Percentiles rank a stretch among this genome's conserved stretches.
phyloP scores from a whole-genome alignment of 257 asterid genomes.

The Eustoma russellianum region DNA sequence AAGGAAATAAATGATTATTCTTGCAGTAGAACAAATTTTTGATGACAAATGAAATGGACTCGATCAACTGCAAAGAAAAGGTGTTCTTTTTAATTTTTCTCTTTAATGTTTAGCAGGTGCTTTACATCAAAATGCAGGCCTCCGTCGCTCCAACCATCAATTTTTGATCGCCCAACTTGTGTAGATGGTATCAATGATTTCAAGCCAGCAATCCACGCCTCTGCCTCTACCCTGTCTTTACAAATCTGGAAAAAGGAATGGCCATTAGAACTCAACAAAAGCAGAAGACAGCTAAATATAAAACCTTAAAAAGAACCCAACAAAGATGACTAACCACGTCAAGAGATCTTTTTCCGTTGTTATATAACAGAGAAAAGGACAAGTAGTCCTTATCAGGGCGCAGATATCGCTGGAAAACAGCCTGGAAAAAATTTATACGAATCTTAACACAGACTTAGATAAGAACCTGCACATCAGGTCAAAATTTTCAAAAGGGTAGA shows the following conservation, averaged over 20 bases:
- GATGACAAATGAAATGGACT: no score
- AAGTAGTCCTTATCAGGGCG: slow-evolving; percentile 87
- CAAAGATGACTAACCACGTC: slow-evolving; percentile 65
- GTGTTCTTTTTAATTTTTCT: no score
- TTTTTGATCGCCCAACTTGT: slow-evolving; percentile 82
- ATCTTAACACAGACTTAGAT: not conserved
- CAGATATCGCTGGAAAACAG: slow-evolving; percentile 81
- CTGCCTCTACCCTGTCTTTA: slow-evolving; percentile 91
- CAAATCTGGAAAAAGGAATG: slow-evolving; percentile 45
- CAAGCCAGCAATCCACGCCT: slow-evolving; percentile 86
- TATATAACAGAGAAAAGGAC: slow-evolving; percentile 85
- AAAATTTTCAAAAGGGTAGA: not conserved
- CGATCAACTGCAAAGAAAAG: no score
- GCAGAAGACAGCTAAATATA: no score
- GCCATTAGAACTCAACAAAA: not conserved
- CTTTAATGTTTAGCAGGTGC: no score
- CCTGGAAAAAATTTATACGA: slow-evolving; percentile 33
- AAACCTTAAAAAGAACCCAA: not conserved
- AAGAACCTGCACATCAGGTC: no score
- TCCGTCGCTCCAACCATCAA: slow-evolving; percentile 93
- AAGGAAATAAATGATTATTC: no score
- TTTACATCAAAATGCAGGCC: slow-evolving; percentile 74
- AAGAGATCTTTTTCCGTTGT: slow-evolving; percentile 88
- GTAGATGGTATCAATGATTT: slow-evolving; percentile 68
- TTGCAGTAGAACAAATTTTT: no score